Evolutionary conservation across 192 early-diverging fungal species (phyloP), one percentile per base, ranked within the genome.

Genomic region (Coemansia sp.): DNA sequence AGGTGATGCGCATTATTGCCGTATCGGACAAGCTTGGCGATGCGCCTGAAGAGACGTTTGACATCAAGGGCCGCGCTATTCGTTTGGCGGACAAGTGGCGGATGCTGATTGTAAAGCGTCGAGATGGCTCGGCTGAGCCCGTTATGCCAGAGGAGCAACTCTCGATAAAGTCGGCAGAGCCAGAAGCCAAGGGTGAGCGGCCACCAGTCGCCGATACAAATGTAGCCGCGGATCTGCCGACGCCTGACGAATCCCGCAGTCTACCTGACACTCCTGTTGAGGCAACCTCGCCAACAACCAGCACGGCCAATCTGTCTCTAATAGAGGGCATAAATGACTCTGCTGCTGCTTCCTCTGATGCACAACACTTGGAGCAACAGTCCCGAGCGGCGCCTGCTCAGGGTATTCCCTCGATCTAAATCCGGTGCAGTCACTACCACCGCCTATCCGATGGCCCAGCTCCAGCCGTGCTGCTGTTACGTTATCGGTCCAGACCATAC

Each of bases 1-100:
- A 85, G 60, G 75, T 85, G 11, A 81, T 85, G 84, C 77, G 78
- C 58, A 75, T 80, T 50, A 81, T 85, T 50, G 78, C 66, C 33
- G 58, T 58, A 10, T 75, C 76, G 0, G 76, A 83, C 5, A 70
- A 68, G 70, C 66, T 83, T 41, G 55, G 67, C 44, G 64, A 72
- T 43, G 70, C 81, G 22, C 81, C 76, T 2, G 73, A 78, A 38
- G 81, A 83, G 43, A 16, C 29, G 38, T 83, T 68, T 64, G 81
- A 78, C 62, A 78, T 83, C 52, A 83, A 78, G 73, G 76, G 81
- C 18, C 81, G 81, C 20, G 81, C 81, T 3, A 67, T 53, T 27
- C 72, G 76, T 36, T 70, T 83, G 50, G 73, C 75, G 22, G 81
- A 83, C 13, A 83, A 78, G 65, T 83, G 81, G 81, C 70, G 76